Evolutionary conservation across 2,329 filamentous ascomycete genomes (phyloP).

Genomic region (Truncatella angustata): DNA sequence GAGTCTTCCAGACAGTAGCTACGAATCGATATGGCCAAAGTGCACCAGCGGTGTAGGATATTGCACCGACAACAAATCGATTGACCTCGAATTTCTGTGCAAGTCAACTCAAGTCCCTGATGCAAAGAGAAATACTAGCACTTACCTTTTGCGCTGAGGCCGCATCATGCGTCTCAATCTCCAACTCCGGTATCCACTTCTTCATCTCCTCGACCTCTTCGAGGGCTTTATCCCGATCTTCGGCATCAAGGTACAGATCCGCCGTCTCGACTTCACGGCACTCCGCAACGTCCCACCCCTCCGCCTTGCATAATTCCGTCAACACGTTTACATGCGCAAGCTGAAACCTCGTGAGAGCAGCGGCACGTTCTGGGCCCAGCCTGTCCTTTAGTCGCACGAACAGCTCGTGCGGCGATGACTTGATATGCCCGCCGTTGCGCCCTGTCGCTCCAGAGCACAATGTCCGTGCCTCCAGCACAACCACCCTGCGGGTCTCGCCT

Average conservation of each 20-base stretch:
- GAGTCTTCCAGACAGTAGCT: constrained; percentile 40
- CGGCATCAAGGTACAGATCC: constrained; percentile 41
- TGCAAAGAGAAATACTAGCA: neutral
- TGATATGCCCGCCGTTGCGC: constrained; percentile 52
- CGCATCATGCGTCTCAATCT: constrained; percentile 31
- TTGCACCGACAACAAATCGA: constrained; percentile 35
- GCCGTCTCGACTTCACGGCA: constrained; percentile 44
- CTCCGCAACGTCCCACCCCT: constrained; percentile 34
- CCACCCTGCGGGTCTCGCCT: constrained; percentile 24
- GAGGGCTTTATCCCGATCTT: constrained; percentile 32
- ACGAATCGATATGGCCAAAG: constrained; percentile 52
- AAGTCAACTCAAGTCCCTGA: neutral
- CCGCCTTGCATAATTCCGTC: constrained; percentile 33
- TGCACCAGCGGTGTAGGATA: constrained; percentile 45
- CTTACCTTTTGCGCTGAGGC: constrained; percentile 31
- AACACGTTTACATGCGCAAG: constrained; percentile 39
- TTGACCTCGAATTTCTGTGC: constrained; percentile 34
- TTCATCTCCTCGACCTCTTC: constrained; percentile 30
- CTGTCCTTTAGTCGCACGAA: constrained; percentile 32
- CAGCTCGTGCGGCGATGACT: constrained; percentile 41
- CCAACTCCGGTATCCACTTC: constrained; percentile 38
- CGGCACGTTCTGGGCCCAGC: constrained; percentile 35
- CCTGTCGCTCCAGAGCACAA: constrained; percentile 52
- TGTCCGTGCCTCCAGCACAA: constrained; percentile 50
- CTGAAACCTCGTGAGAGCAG: constrained; percentile 41